A percentile compares a stretch with the other conserved stretches of the same genome.
Conservation (phyloP, 1,284 basidiomycete genomes). For the Malassezia japonica region DNA sequence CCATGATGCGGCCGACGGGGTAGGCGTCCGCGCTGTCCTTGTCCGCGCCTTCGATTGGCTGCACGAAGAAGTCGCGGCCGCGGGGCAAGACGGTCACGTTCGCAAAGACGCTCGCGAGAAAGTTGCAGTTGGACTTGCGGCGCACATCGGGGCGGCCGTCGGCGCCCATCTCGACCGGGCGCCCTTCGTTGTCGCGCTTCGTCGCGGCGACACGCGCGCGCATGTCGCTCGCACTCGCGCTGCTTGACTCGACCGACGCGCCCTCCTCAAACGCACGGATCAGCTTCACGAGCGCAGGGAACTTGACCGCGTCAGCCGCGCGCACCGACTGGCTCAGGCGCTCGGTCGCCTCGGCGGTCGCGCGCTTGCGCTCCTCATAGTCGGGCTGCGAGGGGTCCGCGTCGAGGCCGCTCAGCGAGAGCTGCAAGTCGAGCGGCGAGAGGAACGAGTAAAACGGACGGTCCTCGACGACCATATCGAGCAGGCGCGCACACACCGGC, state of each 20-base stretch:
- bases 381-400: slow-evolving; percentile 37
- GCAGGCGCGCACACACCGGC: slow-evolving; percentile 59
- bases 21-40: slow-evolving; percentile 28
- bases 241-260: slow-evolving; percentile 33
- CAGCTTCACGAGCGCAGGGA: slow-evolving; percentile 39
- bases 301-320: slow-evolving; percentile 14
- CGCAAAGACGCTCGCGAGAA: slow-evolving; percentile 47
- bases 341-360: slow-evolving; percentile 24
- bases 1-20: slow-evolving; percentile 41
- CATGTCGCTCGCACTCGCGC: slow-evolving; percentile 36
- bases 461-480: slow-evolving; percentile 54
- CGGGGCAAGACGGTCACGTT: slow-evolving; percentile 39
- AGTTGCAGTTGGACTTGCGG: slow-evolving; percentile 46
- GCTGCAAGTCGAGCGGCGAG: slow-evolving; percentile 28
- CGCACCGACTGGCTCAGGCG: slow-evolving; percentile 30
- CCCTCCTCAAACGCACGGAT: slow-evolving; percentile 47
- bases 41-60: slow-evolving; percentile 22
- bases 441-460: slow-evolving; percentile 41
- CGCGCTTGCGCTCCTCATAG: slow-evolving; percentile 31
- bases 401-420: slow-evolving; percentile 34
- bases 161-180: slow-evolving; percentile 25
- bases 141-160: slow-evolving; percentile 32
- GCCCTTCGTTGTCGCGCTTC: slow-evolving; percentile 5
- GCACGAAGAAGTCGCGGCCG: slow-evolving; percentile 44
- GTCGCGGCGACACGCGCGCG: slow-evolving; percentile 24